phyloP scores from a whole-genome alignment of 768 basidiomycete species.

The Rhodotorula diobovata region DNA sequence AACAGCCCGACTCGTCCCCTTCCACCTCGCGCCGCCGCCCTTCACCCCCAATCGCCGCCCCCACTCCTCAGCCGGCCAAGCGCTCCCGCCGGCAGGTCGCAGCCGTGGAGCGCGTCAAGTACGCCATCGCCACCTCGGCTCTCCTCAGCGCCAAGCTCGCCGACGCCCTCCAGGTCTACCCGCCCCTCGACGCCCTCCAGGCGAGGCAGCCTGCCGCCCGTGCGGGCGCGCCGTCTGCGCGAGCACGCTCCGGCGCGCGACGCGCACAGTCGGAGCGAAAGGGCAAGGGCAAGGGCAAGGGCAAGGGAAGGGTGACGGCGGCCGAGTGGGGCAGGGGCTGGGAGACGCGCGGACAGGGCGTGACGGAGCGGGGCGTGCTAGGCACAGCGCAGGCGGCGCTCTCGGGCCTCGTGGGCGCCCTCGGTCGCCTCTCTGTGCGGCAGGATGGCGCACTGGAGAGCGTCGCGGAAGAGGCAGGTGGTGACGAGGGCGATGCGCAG shows the following conservation, averaged over 20 bases:
- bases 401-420: not conserved
- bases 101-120: slow-evolving; percentile 20
- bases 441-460: not conserved
- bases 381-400: not conserved
- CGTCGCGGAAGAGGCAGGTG: not conserved
- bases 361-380: slow-evolving; percentile 1
- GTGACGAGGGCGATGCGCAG: no score
- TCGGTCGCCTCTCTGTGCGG: not conserved
- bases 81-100: not conserved
- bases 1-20: not conserved
- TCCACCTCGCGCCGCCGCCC: not conserved
- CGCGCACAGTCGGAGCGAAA: no score
- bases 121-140: slow-evolving; percentile 26
- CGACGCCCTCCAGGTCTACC: slow-evolving; percentile 31
- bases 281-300: no score
- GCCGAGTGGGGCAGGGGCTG: slow-evolving; percentile 13
- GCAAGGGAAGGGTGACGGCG: not conserved
- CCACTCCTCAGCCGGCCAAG: not conserved
- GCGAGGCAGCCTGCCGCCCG: not conserved
- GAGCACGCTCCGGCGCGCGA: not conserved
- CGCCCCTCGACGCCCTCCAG: slow-evolving; percentile 8
- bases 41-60: not conserved
- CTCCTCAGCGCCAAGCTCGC: slow-evolving; percentile 21
- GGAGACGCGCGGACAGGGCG: slow-evolving; percentile 8
- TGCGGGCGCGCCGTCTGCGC: not conserved